These are phyloP conservation scores for Oryza longistaminata DNA, from an alignment of 176 grass and related monocot genomes.

Conservation along the genomic window DNA sequence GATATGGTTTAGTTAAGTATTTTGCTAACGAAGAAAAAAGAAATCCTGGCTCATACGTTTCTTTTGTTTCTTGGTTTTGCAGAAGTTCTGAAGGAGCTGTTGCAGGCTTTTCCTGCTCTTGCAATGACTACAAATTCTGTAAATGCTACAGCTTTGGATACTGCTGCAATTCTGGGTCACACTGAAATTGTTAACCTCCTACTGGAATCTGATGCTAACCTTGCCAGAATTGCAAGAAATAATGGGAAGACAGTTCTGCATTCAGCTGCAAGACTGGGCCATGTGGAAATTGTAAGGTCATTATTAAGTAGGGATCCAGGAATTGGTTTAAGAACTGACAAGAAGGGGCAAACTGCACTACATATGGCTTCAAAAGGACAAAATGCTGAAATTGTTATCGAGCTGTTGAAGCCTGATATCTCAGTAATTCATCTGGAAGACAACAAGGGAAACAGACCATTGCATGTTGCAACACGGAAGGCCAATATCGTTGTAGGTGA, in stretches of 20 bases:
- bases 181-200: conserved; percentile 80
- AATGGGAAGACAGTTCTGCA: conserved; percentile 88
- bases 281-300: conserved; percentile 75
- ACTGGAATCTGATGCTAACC: conserved; percentile 82
- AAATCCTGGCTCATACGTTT: not conserved
- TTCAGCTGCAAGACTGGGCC: conserved; percentile 89
- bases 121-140: conserved; percentile 87
- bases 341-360: conserved; percentile 86
- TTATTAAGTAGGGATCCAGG: conserved; percentile 70
- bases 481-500: conserved; percentile 69
- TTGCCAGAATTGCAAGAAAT: conserved; percentile 78
- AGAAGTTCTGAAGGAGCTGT: conserved; percentile 84
- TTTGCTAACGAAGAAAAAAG: not conserved
- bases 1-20: not conserved
- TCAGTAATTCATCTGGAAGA: conserved; percentile 69
- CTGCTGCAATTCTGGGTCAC: conserved; percentile 74
- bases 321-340: conserved; percentile 78
- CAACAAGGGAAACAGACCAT: conserved; percentile 80
- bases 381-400: conserved; percentile 71
- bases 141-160: conserved; percentile 88
- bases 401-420: conserved; percentile 66
- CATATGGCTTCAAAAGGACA: conserved; percentile 94
- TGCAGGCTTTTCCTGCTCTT: conserved; percentile 71
- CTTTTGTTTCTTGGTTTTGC: conserved; percentile 29
- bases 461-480: conserved; percentile 87